A percentile compares a stretch with the other conserved stretches of the same genome.
Evolutionary conservation across 225 moss, liverwort and hornwort genomes (phyloP).

Genomic region (Ulota crispa): DNA sequence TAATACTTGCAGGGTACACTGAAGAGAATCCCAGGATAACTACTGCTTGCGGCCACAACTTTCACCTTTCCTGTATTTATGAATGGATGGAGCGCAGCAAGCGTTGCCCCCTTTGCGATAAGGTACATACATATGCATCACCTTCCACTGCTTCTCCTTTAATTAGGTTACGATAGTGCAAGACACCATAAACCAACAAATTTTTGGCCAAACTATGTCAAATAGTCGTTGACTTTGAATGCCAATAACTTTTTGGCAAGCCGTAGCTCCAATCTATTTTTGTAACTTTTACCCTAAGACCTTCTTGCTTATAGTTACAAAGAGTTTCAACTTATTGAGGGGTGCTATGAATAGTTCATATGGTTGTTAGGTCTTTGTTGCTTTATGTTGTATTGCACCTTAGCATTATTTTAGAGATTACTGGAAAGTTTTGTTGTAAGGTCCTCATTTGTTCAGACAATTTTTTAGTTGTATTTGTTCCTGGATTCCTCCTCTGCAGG

Average conservation of each 20-base stretch:
- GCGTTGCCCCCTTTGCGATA: conserved; percentile 87
- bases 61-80: conserved; percentile 91
- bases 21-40: conserved; percentile 92
- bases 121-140: conserved; percentile 45
- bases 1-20: conserved; percentile 68
- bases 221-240: no score
- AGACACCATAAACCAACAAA: no score
- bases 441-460: neutral
- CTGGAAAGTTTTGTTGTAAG: neutral
- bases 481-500: neutral
- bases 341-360: no score
- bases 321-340: no score
- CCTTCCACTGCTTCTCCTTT: neutral
- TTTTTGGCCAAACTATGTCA: no score
- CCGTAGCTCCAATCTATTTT: no score
- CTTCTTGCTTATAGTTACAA: no score
- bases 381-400: no score
- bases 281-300: no score
- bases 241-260: no score
- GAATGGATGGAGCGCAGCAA: conserved; percentile 99
- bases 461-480: neutral
- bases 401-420: neutral
- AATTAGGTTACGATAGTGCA: neutral
- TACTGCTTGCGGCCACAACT: conserved; percentile 82
- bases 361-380: no score